Conservation (phyloP, 176 grass and related monocot species). For the Raddia distichophylla region DNA sequence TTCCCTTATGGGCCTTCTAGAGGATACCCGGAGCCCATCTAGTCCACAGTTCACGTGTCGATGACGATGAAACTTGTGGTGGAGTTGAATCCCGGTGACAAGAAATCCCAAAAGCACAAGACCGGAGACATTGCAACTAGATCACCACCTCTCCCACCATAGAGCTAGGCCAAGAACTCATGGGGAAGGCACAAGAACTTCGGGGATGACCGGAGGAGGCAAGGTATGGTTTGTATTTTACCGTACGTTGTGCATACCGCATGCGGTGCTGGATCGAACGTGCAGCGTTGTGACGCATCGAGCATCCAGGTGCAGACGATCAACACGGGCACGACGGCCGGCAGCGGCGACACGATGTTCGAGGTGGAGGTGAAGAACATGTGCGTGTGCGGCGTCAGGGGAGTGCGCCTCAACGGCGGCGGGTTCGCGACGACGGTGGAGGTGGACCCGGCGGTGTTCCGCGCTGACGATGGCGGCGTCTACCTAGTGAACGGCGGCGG, state of each 20-base stretch:
- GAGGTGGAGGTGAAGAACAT: slow-evolving; percentile 69
- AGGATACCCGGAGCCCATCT: too few species aligned
- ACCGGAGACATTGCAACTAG: too few species aligned
- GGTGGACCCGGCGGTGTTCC: slow-evolving; percentile 61
- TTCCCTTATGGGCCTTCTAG: too few species aligned
- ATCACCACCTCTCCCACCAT: too few species aligned
- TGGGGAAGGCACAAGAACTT: too few species aligned
- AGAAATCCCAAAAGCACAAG: too few species aligned
- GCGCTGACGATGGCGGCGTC: slow-evolving; percentile 20
- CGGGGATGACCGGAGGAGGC: too few species aligned
- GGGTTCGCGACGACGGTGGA: slow-evolving; percentile 55
- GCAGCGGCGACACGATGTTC: slow-evolving; percentile 47
- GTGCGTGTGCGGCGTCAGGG: slow-evolving; percentile 54
- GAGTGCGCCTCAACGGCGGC: slow-evolving; percentile 41
- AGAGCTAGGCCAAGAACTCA: too few species aligned
- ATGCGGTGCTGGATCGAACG: slow-evolving; percentile 33
- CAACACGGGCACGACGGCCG: slow-evolving; percentile 36
- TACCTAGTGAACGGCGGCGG: slow-evolving; percentile 59
- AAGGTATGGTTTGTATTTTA: too few species aligned
- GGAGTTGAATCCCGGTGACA: too few species aligned
- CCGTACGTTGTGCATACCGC: not conserved
- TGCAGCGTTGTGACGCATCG: slow-evolving; percentile 31
- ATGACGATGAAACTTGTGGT: too few species aligned
- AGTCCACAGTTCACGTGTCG: too few species aligned
- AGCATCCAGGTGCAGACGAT: slow-evolving; percentile 59